These are phyloP conservation scores for Ambrosiella cleistominuta DNA, from an alignment of 2,329 filamentous ascomycete species.

Conservation along the genomic window DNA sequence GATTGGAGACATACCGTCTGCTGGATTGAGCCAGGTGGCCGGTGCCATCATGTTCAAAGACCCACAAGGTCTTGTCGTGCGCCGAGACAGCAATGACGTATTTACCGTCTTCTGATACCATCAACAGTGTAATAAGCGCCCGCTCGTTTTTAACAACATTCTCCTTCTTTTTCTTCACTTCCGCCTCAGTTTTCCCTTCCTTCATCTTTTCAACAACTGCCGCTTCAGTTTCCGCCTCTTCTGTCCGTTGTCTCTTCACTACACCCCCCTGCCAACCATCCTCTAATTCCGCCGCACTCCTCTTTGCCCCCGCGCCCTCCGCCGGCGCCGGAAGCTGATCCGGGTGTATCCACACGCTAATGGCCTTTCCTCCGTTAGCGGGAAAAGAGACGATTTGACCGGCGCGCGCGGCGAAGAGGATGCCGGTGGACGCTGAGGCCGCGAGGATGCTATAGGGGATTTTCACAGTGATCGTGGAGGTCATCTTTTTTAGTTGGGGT, in stretches of 20 bases:
- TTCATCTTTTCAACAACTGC: slow-evolving; percentile 21
- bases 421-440: slow-evolving; percentile 29
- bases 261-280: slow-evolving; percentile 15
- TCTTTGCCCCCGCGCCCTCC: slow-evolving; percentile 14
- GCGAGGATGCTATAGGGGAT: slow-evolving; percentile 49
- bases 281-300: slow-evolving; percentile 16
- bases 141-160: slow-evolving; percentile 27
- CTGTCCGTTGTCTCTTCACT: slow-evolving; percentile 12
- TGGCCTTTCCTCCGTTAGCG: slow-evolving; percentile 35
- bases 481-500: neutral
- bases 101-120: slow-evolving; percentile 42
- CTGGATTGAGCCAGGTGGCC: slow-evolving; percentile 51
- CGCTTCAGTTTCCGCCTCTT: slow-evolving; percentile 25
- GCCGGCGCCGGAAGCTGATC: slow-evolving; percentile 20
- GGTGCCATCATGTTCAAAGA: slow-evolving; percentile 50
- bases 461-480: slow-evolving; percentile 20
- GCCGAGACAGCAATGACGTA: slow-evolving; percentile 63
- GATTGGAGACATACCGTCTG: slow-evolving; percentile 37
- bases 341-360: slow-evolving; percentile 45
- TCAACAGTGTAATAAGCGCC: slow-evolving; percentile 52
- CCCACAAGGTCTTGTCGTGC: slow-evolving; percentile 83
- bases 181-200: slow-evolving; percentile 10
- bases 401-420: slow-evolving; percentile 59
- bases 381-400: slow-evolving; percentile 52
- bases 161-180: slow-evolving; percentile 16